Conservation (phyloP, 2,329 filamentous ascomycete genomes). For the Neonectria faginata region DNA sequence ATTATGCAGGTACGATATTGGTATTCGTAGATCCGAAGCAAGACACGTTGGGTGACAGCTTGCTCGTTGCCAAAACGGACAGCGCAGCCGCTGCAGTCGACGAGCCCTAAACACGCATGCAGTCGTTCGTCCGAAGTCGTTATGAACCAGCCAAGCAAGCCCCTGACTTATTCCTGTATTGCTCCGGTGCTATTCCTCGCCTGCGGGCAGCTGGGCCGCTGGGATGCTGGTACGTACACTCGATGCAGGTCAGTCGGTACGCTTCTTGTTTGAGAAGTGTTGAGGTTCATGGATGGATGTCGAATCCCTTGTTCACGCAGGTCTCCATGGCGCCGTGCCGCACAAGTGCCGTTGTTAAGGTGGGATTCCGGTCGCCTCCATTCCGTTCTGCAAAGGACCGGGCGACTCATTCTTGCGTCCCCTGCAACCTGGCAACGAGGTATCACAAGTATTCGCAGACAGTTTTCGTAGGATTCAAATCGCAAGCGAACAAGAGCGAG, state of each 20-base stretch:
- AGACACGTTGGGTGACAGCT: neutral
- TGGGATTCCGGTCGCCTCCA: slow-evolving; percentile 21
- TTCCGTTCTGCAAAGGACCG: slow-evolving; percentile 10
- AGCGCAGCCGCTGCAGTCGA: slow-evolving; percentile 1
- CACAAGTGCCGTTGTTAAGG: slow-evolving; percentile 20
- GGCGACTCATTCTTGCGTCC: slow-evolving; percentile 21
- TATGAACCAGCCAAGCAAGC: neutral
- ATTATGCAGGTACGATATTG: neutral
- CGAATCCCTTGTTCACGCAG: neutral
- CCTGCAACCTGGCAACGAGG: slow-evolving; percentile 12
- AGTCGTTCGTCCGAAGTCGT: slow-evolving; percentile 12
- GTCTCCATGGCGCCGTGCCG: slow-evolving; percentile 12
- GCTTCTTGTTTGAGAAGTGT: slow-evolving; percentile 3
- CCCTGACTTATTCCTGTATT: neutral
- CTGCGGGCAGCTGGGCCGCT: slow-evolving; percentile 6
- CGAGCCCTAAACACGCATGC: neutral
- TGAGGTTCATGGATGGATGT: slow-evolving; percentile 3
- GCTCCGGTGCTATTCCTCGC: neutral
- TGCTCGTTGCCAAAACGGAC: neutral
- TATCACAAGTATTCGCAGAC: slow-evolving; percentile 1
- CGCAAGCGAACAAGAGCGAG: slow-evolving; percentile 13
- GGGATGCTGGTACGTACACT: neutral
- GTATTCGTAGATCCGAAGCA: neutral
- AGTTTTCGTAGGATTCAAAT: neutral
- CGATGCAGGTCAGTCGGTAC: neutral